These are phyloP conservation scores for Torulaspora franciscae DNA, from an alignment of 805 yeast species.

Conservation along the genomic window DNA sequence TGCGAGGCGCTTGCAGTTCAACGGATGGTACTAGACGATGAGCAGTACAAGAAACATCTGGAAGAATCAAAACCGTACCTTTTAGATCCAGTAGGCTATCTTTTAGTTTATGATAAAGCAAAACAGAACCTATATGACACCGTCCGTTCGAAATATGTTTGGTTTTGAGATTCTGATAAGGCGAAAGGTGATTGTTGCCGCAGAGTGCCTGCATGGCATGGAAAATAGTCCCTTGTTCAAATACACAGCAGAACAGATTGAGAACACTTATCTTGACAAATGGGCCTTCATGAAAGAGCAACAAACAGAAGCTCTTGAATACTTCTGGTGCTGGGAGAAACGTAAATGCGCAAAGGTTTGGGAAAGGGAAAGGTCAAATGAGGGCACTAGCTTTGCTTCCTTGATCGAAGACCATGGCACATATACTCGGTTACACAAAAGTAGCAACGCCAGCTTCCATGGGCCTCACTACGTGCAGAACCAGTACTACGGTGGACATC, in stretches of 20 bases:
- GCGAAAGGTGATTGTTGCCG: background rate
- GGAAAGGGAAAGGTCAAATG: too few relatives aligned
- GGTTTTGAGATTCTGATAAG: background rate
- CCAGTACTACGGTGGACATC: background rate
- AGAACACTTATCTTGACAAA: background rate
- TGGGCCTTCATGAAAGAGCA: background rate
- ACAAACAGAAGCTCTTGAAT: background rate
- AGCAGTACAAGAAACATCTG: background rate
- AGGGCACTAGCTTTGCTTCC: too few relatives aligned
- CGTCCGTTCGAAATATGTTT: background rate
- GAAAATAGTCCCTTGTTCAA: background rate
- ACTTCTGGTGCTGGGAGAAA: background rate
- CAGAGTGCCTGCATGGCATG: background rate
- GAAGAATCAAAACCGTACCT: background rate
- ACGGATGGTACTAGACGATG: constrained; percentile 1
- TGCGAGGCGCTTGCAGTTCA: background rate
- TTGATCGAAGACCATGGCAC: too few relatives aligned
- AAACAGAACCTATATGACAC: background rate
- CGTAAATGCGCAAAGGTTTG: too few relatives aligned
- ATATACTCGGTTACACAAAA: too few relatives aligned
- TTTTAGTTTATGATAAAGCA: background rate
- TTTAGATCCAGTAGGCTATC: background rate
- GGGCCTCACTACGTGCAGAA: too few relatives aligned
- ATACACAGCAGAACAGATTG: background rate
- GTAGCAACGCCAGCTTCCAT: too few relatives aligned